Base-by-base conservation (phyloP, 1,139 yeast species). In the Geotrichum armillariae region DNA sequence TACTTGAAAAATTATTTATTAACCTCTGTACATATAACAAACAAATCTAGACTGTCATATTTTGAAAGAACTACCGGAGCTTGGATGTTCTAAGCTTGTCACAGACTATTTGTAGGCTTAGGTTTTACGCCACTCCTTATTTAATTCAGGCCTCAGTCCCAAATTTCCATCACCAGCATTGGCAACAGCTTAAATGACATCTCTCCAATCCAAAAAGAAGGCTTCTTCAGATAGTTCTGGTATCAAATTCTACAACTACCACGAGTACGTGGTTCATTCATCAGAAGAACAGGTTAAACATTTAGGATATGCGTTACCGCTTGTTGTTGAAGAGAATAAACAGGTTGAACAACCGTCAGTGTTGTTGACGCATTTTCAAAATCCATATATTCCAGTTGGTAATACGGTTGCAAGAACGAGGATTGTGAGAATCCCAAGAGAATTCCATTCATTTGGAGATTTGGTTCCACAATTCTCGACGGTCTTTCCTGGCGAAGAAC, bases 401-500 rank as follows among this genome's bases (percentile, higher is more conserved):
- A 23, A 38, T 22, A 21, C 25, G 12, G 36, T 41, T 11, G 22
- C 17, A n/a, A 18, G 21, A 22, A 80, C 88, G 0, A 68, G 94
- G 52, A 72, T 85, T 7, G 80, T 85, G 1, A 64, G 93, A 46
- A 72, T 86, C 2, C 91, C 64, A 1, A 91, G 25, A 61, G 91
- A 56, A 55, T 72, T 6, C 80, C 70, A 56, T 59, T 66, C 49
- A 70, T 37, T 23, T 53, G 41, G 44, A 50, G 73, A 66, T 35
- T 59, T 9, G 46, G 56, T 32, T 69, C 91, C 93, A 0, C 81
- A 75, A 59, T 85, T 85, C 60, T 81, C 88, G 9, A 65, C 67
- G 1, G 65, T 59, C 21, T 62, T 74, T 1, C 94, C 91, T 0
- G 94, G 95, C 0, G 57, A 54, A 2, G 94, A 85, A 60, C 81